Evolutionary conservation across 345 rosid species (phyloP).

Genomic region (Pistacia integerrima): DNA sequence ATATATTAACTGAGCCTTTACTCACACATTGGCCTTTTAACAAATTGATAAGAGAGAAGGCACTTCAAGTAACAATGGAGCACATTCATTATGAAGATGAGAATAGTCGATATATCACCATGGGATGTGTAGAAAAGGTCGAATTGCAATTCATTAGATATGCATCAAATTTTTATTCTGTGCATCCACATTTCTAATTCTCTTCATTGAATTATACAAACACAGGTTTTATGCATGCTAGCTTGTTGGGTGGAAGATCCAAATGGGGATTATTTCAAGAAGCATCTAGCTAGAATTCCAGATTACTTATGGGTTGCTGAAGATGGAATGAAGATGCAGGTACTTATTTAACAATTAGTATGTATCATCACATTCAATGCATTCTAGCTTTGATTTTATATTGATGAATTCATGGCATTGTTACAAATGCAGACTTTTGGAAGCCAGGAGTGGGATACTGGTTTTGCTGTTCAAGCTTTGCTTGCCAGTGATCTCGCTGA

Average conservation of each 20-base stretch:
- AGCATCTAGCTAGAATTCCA: slow-evolving; percentile 45
- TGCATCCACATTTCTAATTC: no score
- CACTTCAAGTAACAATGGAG: slow-evolving; percentile 32
- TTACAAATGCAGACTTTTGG: slow-evolving; percentile 37
- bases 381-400: no score
- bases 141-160: background rate
- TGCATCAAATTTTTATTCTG: no score
- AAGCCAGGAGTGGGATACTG: slow-evolving; percentile 52
- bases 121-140: slow-evolving; percentile 38
- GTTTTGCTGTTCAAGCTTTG: slow-evolving; percentile 69
- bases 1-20: slow-evolving; percentile 32
- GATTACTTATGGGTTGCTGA: slow-evolving; percentile 52
- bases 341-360: background rate
- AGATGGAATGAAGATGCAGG: slow-evolving; percentile 64
- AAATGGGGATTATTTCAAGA: slow-evolving; percentile 37
- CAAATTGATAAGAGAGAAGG: slow-evolving; percentile 24
- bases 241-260: slow-evolving; percentile 64
- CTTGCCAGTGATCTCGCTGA: slow-evolving; percentile 51
- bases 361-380: background rate
- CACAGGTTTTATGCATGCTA: slow-evolving; percentile 44
- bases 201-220: background rate
- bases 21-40: slow-evolving; percentile 36
- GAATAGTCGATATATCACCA: slow-evolving; percentile 38
- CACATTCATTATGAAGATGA: slow-evolving; percentile 45
- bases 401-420: no score